Base-by-base conservation (phyloP, 257 asterid genomes). In the Avicennia marina region DNA sequence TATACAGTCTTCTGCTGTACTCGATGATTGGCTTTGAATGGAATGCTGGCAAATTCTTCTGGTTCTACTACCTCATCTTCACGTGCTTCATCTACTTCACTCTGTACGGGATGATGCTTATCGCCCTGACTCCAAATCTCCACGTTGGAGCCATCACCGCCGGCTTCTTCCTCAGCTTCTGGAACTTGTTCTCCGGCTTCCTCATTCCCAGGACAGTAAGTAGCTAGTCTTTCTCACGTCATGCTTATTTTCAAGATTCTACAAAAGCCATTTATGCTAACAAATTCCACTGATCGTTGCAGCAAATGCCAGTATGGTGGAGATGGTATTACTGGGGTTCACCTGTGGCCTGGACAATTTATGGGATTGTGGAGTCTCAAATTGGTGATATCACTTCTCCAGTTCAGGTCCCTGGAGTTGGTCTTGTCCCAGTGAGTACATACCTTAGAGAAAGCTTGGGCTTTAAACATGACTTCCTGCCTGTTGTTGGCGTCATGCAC, bases 281-380 rank as follows among this genome's bases (percentile, higher is more conserved):
- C 21, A 31, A 3, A 18, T 27, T 20, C 7, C n/a, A n/a, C n/a
- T 42, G 2, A 0, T 22, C 38, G 33, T 24, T 62, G 25, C 75
- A 78, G 86, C 69, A 60, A 64, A 71, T 78, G 2, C 90, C 80
- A 0, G 71, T 68, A 64, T 82, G 90, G 86, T 82, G 86, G 86
- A 78, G 80, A 46, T 82, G 86, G 81, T 82, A 78, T 31, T 76
- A 76, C 72, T 78, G 81, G 84, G 62, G 74, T 11, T 76, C 80
- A 1, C 86, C 90, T 0, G 62, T 74, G 4, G 83, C 80, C 0
- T 79, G 84, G 86, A 62, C 81, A 1, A 73, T 78, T 1, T 78
- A 76, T 25, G 86, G 86, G 53, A 51, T 71, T 0, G 58, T 82
- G 0, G 42, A 76, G 0, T 65, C 80, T 24, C 86, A 82, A 58